Evolutionary conservation across 257 asterid species (phyloP), one percentile per base, ranked within the genome.

Genomic region (Plectranthus barbatus): DNA sequence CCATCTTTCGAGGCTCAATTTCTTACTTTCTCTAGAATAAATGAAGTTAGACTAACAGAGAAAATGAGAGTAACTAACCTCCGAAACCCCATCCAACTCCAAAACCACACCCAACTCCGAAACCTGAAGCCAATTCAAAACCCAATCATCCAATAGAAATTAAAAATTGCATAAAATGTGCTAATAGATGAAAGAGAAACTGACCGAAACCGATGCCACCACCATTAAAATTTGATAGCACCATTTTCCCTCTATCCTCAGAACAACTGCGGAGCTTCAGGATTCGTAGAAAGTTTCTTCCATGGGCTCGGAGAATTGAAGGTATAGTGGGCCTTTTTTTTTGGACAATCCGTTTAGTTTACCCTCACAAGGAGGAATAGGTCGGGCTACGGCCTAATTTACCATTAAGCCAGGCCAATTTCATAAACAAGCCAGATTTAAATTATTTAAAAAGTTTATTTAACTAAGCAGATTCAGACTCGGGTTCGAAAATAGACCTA

Each of bases 51-150:
- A n/a, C 41, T 56, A 59, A 52, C 10, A 29, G 7, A 71, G 36
- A 8, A 46, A 45, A 19, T 17, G 0, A n/a, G 6, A 56, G 60
- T 48, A 63, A 69, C 77, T 52, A 36, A 89, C 97, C 95, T 72
- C 97, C 97, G 58, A 90, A 90, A 50, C 97, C 97, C 97, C 97
- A 88, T 47, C 94, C 96, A 24, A 88, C 77, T 17, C 96, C 96
- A 59, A 88, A 88, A 34, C 94, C 94, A 71, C 96, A 90, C 50
- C 97, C 97, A 62, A 86, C 76, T 48, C 97, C 97, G 51, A 83
- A 80, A 47, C 97, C 96, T 89, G 56, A 48, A 31, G n/a, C 4
- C 12, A 41, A 40, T 34, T 66, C 36, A 58, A n/a, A 67, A 70
- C 53, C 61, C 59, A 70, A 64, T 48, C 40, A 8, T 29, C 31